Evolutionary conservation across 140 eudicot genomes (phyloP), one percentile per base, ranked within the genome.

Genomic region (Senecio squalidus): DNA sequence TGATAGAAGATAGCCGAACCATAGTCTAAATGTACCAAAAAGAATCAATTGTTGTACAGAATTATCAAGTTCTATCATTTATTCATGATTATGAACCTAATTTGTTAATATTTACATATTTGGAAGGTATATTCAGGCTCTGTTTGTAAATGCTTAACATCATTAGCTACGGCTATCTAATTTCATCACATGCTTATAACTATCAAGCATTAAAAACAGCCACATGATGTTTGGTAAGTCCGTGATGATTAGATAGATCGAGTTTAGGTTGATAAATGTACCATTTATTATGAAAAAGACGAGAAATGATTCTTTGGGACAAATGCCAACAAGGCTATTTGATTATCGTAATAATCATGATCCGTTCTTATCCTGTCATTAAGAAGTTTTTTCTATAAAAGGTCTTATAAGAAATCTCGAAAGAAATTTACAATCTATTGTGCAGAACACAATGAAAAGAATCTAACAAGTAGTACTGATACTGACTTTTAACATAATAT

Each of bases 161-260:
- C 70, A 49, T 64, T 50, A 31, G 24, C 60, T 64, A 13, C 39
- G 43, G 15, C 38, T 34, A 64, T 47, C 59, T 2, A 53, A 52
- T 51, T 20, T 23, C 3, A 8, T 18, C 53, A 66, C 55, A 16
- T 54, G 63, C 17, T 66, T 66, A 38, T 53, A 39, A 64, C 49
- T 16, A 66, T 53, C 63, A 39, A 66, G 45, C 55, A 66, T 66
- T 53, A 17, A 66, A 36, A 40, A 1, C 22, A 25, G 54, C 43
- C 71, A 66, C 63, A 28, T 53, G 71, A 66, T 40, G 44, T 53
- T 53, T 13, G 71, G 62, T 39, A 66, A 26, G 55, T 55, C 54
- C 28, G n/a, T 27, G 55, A 25, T 13, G 22, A 66, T 39, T 39
- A 65, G 53, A 65, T 52, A 51, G 60, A 27, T n/a, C n/a, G n/a